phyloP scores from a whole-genome alignment of 73 alveolate species.

The Paramecium bursaria region DNA sequence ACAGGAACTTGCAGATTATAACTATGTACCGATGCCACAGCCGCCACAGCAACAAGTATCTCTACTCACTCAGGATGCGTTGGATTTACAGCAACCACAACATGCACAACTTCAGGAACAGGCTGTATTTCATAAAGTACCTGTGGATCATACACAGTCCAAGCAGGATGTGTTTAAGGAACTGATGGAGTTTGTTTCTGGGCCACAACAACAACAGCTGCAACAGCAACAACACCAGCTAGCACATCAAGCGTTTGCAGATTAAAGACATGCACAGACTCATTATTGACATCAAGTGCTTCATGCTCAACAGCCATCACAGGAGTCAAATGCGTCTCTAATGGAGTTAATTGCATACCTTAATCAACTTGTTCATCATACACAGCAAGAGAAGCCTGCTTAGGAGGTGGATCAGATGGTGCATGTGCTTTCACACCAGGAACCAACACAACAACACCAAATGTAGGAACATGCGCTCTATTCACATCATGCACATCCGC shows the following conservation, averaged over 20 bases:
- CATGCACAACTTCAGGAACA: constrained; percentile 30
- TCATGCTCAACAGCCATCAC: background rate
- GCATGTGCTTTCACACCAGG: constrained; percentile 27
- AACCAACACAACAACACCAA: background rate
- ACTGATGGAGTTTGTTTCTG: constrained; percentile 49
- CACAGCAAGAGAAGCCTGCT: background rate
- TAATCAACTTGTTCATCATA: constrained; percentile 13
- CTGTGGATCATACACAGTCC: constrained; percentile 16
- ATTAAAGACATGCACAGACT: constrained; percentile 17
- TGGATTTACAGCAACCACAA: background rate
- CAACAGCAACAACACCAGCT: background rate
- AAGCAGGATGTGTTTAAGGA: constrained; percentile 32
- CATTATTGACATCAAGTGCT: background rate
- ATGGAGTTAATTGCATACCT: constrained; percentile 26
- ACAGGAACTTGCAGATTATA: background rate
- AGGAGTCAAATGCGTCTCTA: constrained; percentile 17
- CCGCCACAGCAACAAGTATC: background rate
- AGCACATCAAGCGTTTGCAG: constrained; percentile 6
- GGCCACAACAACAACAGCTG: background rate
- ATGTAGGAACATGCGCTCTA: constrained; percentile 6
- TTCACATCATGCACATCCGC: constrained; percentile 4
- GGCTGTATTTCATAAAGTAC: constrained; percentile 2
- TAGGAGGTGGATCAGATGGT: constrained; percentile 46
- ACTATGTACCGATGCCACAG: constrained; percentile 32
- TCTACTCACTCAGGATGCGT: constrained; percentile 7